Evolutionary conservation across 2,329 filamentous ascomycete species (phyloP).

Genomic region (Hysterium pulicare): DNA sequence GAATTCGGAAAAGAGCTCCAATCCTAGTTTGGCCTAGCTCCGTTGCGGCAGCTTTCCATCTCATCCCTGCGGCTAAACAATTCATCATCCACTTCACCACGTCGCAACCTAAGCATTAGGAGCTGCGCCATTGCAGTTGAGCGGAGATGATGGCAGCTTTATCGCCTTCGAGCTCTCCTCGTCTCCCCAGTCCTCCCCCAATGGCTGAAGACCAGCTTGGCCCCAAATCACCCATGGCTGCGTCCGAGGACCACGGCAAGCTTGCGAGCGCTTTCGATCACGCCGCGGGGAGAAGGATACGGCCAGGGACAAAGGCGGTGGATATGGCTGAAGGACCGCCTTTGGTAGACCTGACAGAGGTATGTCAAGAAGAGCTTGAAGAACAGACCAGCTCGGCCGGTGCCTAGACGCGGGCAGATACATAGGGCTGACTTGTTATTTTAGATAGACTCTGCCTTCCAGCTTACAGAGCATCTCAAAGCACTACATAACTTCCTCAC

Average conservation of each 20-base stretch:
- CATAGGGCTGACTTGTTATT: no score
- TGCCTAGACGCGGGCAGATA: no score
- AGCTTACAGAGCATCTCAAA: constrained; percentile 94
- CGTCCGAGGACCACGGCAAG: constrained; percentile 58
- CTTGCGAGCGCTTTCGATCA: constrained; percentile 59
- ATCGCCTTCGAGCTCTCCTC: constrained; percentile 71
- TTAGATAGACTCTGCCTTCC: constrained; percentile 94
- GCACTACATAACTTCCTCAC: constrained; percentile 84
- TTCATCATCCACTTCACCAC: neutral
- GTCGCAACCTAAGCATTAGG: constrained; percentile 24
- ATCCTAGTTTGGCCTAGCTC: no score
- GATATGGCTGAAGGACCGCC: constrained; percentile 94
- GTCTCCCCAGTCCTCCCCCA: constrained; percentile 90
- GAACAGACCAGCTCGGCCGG: no score
- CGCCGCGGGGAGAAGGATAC: constrained; percentile 78
- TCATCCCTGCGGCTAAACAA: neutral
- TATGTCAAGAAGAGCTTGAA: no score
- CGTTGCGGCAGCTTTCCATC: neutral
- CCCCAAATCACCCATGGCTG: constrained; percentile 68
- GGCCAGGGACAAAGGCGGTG: constrained; percentile 83
- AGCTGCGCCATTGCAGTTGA: constrained; percentile 4
- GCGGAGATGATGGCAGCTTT: constrained; percentile 40
- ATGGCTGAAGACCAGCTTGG: constrained; percentile 91
- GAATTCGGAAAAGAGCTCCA: no score
- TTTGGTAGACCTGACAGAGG: constrained; percentile 78